Conservation (phyloP, 2,329 filamentous ascomycete genomes). For the Hypocrella siamensis region DNA sequence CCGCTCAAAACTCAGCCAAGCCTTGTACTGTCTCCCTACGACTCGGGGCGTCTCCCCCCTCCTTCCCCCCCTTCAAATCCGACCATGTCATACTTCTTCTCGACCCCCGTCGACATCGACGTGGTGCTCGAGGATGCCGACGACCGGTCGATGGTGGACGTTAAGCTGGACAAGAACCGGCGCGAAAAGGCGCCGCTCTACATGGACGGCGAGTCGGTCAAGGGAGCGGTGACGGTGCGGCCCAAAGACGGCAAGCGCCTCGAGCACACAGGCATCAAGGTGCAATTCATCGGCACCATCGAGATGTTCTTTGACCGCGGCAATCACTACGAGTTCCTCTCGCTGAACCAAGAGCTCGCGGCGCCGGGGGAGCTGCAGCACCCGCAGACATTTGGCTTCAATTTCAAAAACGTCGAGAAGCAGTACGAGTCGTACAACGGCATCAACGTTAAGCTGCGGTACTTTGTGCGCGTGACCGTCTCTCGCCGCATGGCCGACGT, state of each 20-base stretch:
- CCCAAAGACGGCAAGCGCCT: slow-evolving; percentile 97
- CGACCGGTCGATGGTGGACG: slow-evolving; percentile 86
- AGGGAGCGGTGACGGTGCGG: slow-evolving; percentile 84
- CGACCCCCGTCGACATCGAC: slow-evolving; percentile 96
- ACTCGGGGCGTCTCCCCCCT: no score
- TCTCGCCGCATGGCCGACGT: slow-evolving; percentile 95
- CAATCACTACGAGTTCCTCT: slow-evolving; percentile 98
- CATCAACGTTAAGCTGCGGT: slow-evolving; percentile 97
- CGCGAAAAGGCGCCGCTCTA: slow-evolving; percentile 94
- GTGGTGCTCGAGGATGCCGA: slow-evolving; percentile 92
- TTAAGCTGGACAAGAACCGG: slow-evolving; percentile 96
- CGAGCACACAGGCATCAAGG: slow-evolving; percentile 97
- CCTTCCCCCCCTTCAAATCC: no score
- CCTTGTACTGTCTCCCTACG: no score
- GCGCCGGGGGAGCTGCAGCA: slow-evolving; percentile 96
- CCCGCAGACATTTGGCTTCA: slow-evolving; percentile 96
- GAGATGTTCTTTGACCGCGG: slow-evolving; percentile 99
- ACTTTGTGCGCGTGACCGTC: slow-evolving; percentile 95
- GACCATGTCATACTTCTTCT: slow-evolving; percentile 93
- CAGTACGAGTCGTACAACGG: slow-evolving; percentile 99
- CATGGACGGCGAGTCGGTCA: slow-evolving; percentile 96
- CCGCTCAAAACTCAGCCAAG: no score
- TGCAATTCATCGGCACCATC: slow-evolving; percentile 98
- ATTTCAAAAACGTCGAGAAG: slow-evolving; percentile 99
- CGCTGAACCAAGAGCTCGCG: slow-evolving; percentile 88